Percentiles rank a stretch among this genome's conserved stretches.
Conservation (phyloP, 768 basidiomycete genomes). For the Suillus ampliporus region DNA sequence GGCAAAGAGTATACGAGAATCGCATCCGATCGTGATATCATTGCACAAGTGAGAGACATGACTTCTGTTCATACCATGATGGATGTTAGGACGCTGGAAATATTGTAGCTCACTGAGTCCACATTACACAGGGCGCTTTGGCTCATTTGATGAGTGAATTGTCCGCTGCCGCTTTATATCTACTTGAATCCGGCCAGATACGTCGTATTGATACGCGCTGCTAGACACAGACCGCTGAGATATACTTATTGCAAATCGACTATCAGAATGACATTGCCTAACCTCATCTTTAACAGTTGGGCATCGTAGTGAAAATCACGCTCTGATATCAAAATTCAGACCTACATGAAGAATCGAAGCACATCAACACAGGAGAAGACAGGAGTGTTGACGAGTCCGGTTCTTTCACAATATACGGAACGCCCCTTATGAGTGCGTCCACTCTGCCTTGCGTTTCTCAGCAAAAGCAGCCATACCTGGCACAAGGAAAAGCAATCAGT, state of each 20-base stretch:
- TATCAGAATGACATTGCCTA: neutral
- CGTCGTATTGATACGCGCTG: neutral
- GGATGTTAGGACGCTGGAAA: neutral
- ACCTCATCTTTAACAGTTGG: neutral
- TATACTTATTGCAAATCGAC: too few species aligned
- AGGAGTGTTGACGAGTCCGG: neutral
- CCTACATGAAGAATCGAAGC: neutral
- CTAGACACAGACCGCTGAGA: neutral
- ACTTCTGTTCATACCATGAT: neutral
- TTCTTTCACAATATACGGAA: neutral
- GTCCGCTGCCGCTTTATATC: neutral
- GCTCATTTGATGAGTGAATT: too few species aligned
- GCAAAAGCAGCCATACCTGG: conserved; percentile 94
- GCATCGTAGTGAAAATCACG: neutral
- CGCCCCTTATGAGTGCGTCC: conserved; percentile 56
- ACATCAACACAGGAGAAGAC: neutral
- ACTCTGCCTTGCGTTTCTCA: conserved; percentile 89
- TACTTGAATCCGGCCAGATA: neutral
- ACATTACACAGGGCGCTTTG: too few species aligned
- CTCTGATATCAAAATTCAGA: neutral
- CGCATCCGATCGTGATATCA: too few species aligned
- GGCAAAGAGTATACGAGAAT: too few species aligned
- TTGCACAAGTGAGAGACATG: neutral
- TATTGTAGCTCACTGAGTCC: neutral
- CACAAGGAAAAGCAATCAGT: conserved; percentile 12